phyloP scores from a whole-genome alignment of 1,284 basidiomycete species.

The Tylopilus sp. region DNA sequence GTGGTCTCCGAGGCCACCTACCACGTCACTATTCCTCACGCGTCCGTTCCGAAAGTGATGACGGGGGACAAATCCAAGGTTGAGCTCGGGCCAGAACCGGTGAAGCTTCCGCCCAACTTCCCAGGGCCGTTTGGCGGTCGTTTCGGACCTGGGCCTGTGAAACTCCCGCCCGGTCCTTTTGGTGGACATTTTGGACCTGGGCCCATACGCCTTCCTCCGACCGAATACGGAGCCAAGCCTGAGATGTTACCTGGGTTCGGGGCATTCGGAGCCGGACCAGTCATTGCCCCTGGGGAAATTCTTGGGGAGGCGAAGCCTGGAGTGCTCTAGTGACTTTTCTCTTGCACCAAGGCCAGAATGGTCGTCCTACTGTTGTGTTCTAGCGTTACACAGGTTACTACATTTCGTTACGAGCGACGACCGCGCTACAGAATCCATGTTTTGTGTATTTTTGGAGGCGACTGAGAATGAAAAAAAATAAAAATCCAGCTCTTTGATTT shows the following conservation, averaged over 20 bases:
- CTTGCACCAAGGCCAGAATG: neutral
- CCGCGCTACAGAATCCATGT: neutral
- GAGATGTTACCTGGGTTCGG: constrained; percentile 26
- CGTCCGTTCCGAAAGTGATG: constrained; percentile 19
- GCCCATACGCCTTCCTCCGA: constrained; percentile 16
- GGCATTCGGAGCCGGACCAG: constrained; percentile 25
- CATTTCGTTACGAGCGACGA: neutral
- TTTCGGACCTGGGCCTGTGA: constrained; percentile 26
- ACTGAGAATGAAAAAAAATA: too few species aligned
- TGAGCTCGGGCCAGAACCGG: constrained; percentile 21
- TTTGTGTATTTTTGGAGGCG: neutral
- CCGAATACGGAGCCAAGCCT: constrained; percentile 16
- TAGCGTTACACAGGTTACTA: neutral
- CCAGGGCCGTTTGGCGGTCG: constrained; percentile 17
- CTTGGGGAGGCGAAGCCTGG: constrained; percentile 18
- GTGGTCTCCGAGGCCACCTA: constrained; percentile 23
- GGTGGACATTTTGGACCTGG: constrained; percentile 14
- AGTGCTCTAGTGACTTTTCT: neutral
- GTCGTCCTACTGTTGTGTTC: constrained; percentile 2
- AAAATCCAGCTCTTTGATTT: neutral
- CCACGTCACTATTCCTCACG: constrained; percentile 23
- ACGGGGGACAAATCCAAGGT: constrained; percentile 13
- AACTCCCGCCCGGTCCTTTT: constrained; percentile 5
- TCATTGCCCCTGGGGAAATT: constrained; percentile 27
- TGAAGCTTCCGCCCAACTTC: constrained; percentile 11